A percentile compares a stretch with the other conserved stretches of the same genome.
phyloP scores from a whole-genome alignment of 768 basidiomycete species.

The Boletus rubroflammeus region DNA sequence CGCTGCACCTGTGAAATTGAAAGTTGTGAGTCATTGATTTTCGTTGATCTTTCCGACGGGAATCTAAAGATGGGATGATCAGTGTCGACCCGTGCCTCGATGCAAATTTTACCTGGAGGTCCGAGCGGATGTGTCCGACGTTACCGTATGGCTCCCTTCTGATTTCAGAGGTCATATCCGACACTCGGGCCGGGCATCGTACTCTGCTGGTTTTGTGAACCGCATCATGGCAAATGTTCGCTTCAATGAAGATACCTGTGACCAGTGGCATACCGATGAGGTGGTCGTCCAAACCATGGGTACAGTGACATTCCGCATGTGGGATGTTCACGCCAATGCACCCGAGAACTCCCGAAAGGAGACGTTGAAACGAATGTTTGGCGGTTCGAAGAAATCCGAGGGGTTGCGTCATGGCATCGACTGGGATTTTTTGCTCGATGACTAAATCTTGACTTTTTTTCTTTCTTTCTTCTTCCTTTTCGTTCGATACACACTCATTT shows the following conservation, averaged over 20 bases:
- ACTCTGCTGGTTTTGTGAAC: slow-evolving; percentile 74
- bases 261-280: slow-evolving; percentile 49
- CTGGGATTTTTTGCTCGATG: slow-evolving; percentile 80
- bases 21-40: slow-evolving; percentile 54
- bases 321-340: slow-evolving; percentile 65
- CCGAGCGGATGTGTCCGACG: slow-evolving; percentile 59
- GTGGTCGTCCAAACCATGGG: slow-evolving; percentile 62
- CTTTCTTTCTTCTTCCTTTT: slow-evolving; percentile 1
- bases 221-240: slow-evolving; percentile 54
- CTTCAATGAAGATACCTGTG: slow-evolving; percentile 40
- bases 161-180: slow-evolving; percentile 72
- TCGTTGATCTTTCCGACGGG: background rate
- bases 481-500: slow-evolving; percentile 13
- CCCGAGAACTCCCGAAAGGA: slow-evolving; percentile 65
- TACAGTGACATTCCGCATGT: slow-evolving; percentile 68
- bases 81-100: slow-evolving; percentile 57
- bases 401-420: slow-evolving; percentile 47
- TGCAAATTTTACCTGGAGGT: slow-evolving; percentile 63
- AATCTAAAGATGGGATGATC: slow-evolving; percentile 5
- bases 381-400: slow-evolving; percentile 50
- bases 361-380: slow-evolving; percentile 59
- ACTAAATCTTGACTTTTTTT: slow-evolving; percentile 34
- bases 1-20: slow-evolving; percentile 56
- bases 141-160: slow-evolving; percentile 75
- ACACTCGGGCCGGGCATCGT: slow-evolving; percentile 47